phyloP scores from a whole-genome alignment of 176 grass and related monocot species.

The Zoysia japonica region DNA sequence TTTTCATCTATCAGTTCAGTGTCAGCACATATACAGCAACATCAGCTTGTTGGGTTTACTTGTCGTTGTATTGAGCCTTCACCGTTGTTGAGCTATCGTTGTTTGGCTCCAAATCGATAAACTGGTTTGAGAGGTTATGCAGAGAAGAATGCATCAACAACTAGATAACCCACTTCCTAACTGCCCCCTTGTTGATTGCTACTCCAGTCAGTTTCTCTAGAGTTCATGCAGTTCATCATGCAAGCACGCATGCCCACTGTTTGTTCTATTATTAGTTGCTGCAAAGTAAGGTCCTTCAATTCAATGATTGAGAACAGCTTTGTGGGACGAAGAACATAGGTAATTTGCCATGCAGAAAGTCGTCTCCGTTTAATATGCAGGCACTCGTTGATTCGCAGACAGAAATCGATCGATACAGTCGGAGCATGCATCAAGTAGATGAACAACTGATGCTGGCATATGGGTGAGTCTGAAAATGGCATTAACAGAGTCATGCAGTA shows the following conservation, averaged over 20 bases:
- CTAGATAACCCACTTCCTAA: not conserved
- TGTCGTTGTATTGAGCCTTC: not conserved
- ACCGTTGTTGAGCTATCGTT: no score
- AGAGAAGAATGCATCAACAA: not conserved
- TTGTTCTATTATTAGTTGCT: not conserved
- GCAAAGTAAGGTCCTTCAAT: not conserved
- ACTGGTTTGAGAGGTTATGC: not conserved
- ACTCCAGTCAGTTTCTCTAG: not conserved
- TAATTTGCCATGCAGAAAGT: not conserved
- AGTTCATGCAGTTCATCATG: not conserved
- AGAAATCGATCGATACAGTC: no score
- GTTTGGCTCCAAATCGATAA: not conserved
- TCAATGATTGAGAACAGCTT: not conserved
- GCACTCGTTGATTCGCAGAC: not conserved
- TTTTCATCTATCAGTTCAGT: not conserved
- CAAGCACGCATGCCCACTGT: not conserved
- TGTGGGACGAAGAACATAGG: not conserved
- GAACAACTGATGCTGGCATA: not conserved
- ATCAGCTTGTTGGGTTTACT: not conserved
- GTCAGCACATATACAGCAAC: not conserved
- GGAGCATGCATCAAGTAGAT: not conserved
- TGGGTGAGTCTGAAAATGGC: not conserved
- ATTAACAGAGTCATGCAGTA: constrained; percentile 16
- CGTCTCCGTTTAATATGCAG: not conserved
- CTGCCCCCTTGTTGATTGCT: not conserved